These are phyloP conservation scores for Citrullus amarus DNA, from an alignment of 306 rosid genomes.

Conservation along the genomic window DNA sequence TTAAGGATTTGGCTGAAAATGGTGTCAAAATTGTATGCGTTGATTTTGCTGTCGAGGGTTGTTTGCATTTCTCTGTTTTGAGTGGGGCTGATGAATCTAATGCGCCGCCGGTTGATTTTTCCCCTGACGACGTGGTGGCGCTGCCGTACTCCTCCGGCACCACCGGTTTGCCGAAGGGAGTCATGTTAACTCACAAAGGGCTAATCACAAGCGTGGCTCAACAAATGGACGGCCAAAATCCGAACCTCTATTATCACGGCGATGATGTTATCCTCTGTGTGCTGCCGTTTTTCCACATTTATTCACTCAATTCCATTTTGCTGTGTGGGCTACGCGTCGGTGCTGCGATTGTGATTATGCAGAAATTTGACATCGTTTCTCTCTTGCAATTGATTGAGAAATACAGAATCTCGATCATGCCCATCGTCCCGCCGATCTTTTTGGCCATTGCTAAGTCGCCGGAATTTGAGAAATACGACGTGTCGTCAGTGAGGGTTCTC, in stretches of 20 bases:
- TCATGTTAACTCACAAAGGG: constrained; percentile 75
- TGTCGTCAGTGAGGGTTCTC: constrained; percentile 38
- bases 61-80: constrained; percentile 41
- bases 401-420: constrained; percentile 32
- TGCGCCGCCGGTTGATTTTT: constrained; percentile 17
- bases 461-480: constrained; percentile 31
- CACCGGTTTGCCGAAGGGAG: constrained; percentile 69
- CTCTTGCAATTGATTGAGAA: constrained; percentile 29
- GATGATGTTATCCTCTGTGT: constrained; percentile 59
- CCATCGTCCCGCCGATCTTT: constrained; percentile 55
- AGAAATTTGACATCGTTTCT: constrained; percentile 41
- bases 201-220: constrained; percentile 56
- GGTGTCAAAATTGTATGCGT: constrained; percentile 25
- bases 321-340: constrained; percentile 58
- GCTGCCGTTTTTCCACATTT: constrained; percentile 60
- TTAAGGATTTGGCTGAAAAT: constrained; percentile 22
- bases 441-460: constrained; percentile 45
- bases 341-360: constrained; percentile 55
- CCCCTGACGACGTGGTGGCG: constrained; percentile 41
- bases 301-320: constrained; percentile 63
- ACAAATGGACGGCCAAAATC: constrained; percentile 79
- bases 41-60: constrained; percentile 21
- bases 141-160: constrained; percentile 75
- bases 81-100: constrained; percentile 16
- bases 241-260: constrained; percentile 35